Base-by-base conservation (phyloP, 306 rosid genomes). In the Vigna reflexopilosa region DNA sequence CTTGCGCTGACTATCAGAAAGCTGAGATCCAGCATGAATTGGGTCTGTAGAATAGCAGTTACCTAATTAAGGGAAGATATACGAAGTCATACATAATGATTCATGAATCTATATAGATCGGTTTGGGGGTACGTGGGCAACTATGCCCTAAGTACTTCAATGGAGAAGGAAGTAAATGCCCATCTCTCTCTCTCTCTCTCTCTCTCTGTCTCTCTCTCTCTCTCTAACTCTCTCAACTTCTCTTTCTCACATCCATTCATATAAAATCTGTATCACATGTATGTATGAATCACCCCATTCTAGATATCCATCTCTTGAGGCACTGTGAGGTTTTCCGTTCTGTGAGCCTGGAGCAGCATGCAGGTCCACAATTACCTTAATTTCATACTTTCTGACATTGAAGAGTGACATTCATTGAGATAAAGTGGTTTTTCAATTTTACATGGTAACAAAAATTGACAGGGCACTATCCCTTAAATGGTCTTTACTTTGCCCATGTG, bases 401-500 rank as follows among this genome's bases (percentile, higher is more conserved):
- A 66, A 48, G 56, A 36, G 16, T 32, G 65, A 17, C 50, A 48
- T 14, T 49, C 7, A 76, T 16, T 30, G 14, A 30, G 44, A 55
- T 56, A 72, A 72, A 72, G 15, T 65, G 79, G 26, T 20, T 44
- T 9, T 26, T 26, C 19, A 0, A n/a, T 34, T 76, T 55, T 9
- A 49, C 13, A 19, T 28, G 30, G 57, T 15, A 54, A 42, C 42
- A 10, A 58, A 20, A 81, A 61, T 30, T 11, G 70, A 55, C 30
- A 26, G 28, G 28, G 28, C 28, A 26, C 28, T 26, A 26, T 26
- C 28, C 40, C 6, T 47, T 56, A 81, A 59, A 47, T 45, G 22
- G 9, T 59, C 91, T 84, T 84, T 83, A 90, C 93, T 77, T 73
- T 79, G 96, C 90, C 96, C 96, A 89, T 72, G 85, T 86, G 88